These are phyloP conservation scores for Lipomyces japonicus DNA, from an alignment of 805 yeast genomes.

Conservation along the genomic window DNA sequence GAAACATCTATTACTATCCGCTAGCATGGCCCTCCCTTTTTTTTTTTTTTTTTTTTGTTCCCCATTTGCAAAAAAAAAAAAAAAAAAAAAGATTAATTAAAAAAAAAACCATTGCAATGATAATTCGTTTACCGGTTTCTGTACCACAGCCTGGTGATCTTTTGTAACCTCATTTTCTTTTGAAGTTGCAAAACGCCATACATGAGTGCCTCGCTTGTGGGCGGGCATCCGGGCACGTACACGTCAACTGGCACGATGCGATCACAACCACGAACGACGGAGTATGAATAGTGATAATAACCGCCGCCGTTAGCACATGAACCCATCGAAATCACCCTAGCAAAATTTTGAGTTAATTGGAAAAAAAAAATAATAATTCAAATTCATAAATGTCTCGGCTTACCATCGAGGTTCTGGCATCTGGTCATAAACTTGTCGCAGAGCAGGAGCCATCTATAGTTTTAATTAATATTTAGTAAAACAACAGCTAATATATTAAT, in stretches of 20 bases:
- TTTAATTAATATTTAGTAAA: too few relatives aligned
- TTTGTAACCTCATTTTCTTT: constrained; percentile 81
- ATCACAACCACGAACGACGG: constrained; percentile 88
- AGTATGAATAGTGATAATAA: constrained; percentile 82
- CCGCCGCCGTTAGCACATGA: constrained; percentile 95
- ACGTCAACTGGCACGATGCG: constrained; percentile 84
- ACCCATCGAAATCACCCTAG: constrained; percentile 82
- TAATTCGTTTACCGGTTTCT: constrained; percentile 21
- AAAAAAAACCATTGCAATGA: background rate
- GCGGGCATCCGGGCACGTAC: constrained; percentile 92
- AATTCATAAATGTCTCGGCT: background rate
- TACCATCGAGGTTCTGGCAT: constrained; percentile 87
- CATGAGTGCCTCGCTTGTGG: constrained; percentile 86
- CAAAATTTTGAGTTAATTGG: background rate
- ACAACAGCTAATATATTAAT: background rate
- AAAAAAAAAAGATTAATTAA: background rate
- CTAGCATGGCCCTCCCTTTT: too few relatives aligned
- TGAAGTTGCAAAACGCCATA: constrained; percentile 86
- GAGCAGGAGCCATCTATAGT: constrained; percentile 74
- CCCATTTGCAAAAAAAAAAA: too few relatives aligned
- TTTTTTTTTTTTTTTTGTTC: too few relatives aligned
- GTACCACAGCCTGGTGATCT: constrained; percentile 61
- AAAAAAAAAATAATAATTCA: background rate
- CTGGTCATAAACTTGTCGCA: constrained; percentile 89
- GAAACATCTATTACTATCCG: too few relatives aligned